These are phyloP conservation scores for Populus hybrid DNA, from an alignment of 441 rosid genomes.

Conservation along the genomic window DNA sequence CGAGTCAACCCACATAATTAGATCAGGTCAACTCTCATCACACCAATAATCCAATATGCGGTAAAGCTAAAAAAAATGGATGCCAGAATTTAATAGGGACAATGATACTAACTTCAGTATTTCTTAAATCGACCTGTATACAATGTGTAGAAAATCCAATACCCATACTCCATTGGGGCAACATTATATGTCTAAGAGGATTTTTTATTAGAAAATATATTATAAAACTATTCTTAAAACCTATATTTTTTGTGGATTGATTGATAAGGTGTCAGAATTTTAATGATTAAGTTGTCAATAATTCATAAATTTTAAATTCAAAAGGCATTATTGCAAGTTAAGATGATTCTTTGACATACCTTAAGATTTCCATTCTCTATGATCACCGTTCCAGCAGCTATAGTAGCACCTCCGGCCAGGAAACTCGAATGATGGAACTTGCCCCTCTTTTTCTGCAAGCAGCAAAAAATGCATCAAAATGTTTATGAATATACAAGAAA, in stretches of 20 bases:
- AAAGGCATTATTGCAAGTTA: not conserved
- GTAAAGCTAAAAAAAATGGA: not conserved
- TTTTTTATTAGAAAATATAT: too few relatives aligned
- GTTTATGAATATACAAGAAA: not conserved
- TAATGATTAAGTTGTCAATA: not conserved
- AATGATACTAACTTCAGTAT: not conserved
- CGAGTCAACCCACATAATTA: too few relatives aligned
- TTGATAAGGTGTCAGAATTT: not conserved
- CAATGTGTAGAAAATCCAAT: too few relatives aligned
- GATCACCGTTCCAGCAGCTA: slow-evolving; percentile 82
- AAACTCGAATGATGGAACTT: slow-evolving; percentile 91
- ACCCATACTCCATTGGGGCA: too few relatives aligned
- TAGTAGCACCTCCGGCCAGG: slow-evolving; percentile 89
- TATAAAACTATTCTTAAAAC: not conserved
- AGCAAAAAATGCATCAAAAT: not conserved
- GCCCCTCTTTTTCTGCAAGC: slow-evolving; percentile 86
- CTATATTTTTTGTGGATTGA: not conserved
- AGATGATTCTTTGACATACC: slow-evolving; percentile 32
- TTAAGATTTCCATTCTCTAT: slow-evolving; percentile 66
- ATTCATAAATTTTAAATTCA: not conserved
- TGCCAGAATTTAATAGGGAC: not conserved
- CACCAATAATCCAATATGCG: not conserved
- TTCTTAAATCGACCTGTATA: too few relatives aligned
- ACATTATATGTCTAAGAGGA: too few relatives aligned
- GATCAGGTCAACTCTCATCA: not conserved